phyloP scores from a whole-genome alignment of 331 rosid genomes.

The Acacia pycnantha region DNA sequence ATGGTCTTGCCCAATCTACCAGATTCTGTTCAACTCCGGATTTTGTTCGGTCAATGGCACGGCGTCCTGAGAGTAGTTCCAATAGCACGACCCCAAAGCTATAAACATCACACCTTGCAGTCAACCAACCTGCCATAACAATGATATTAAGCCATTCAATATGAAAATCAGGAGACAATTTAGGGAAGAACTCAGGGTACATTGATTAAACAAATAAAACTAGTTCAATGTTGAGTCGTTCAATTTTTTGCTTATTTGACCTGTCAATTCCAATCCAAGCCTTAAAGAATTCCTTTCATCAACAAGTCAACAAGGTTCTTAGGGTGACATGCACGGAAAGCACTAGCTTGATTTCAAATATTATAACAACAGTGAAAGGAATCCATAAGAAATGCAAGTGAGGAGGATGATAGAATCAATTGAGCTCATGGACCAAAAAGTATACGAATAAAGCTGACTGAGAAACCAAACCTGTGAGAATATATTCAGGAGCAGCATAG shows the following conservation, averaged over 20 bases:
- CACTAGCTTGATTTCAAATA: background rate
- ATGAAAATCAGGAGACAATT: too few species aligned
- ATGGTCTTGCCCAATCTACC: slow-evolving; percentile 75
- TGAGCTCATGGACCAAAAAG: background rate
- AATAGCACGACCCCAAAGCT: slow-evolving; percentile 77
- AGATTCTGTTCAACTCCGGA: slow-evolving; percentile 55
- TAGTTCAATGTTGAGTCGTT: background rate
- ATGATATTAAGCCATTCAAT: background rate
- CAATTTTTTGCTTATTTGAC: slow-evolving; percentile 10
- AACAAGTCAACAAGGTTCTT: background rate
- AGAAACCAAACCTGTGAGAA: slow-evolving; percentile 45
- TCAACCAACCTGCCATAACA: slow-evolving; percentile 57
- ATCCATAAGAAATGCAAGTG: background rate
- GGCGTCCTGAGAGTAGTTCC: slow-evolving; percentile 66
- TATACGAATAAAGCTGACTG: background rate
- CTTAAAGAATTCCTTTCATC: background rate
- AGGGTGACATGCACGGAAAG: slow-evolving; percentile 1
- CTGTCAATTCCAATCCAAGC: background rate
- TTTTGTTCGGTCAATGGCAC: slow-evolving; percentile 56
- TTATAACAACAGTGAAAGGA: background rate
- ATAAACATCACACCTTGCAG: slow-evolving; percentile 71
- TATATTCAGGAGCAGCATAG: slow-evolving; percentile 66
- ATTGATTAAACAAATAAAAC: background rate
- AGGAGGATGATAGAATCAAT: background rate
- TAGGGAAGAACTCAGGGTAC: background rate